Base-by-base conservation (phyloP, 345 rosid species). In the Limnanthes douglasii region DNA sequence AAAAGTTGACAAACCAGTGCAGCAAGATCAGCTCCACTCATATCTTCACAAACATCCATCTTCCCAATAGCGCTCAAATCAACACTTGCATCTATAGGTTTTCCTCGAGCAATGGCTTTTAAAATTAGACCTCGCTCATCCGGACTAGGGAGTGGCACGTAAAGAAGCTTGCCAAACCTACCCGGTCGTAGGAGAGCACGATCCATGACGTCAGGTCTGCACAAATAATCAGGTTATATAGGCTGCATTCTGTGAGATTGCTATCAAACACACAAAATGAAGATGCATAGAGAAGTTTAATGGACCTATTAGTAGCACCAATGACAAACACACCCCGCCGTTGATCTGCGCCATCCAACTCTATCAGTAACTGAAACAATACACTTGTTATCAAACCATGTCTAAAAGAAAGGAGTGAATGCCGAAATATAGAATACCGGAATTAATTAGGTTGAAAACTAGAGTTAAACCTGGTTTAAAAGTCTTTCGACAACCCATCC, bases 261-360 rank as follows among this genome's bases (percentile, higher is more conserved):
- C n/a, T n/a, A n/a, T n/a, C n/a, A n/a, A n/a, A n/a, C n/a, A n/a
- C n/a, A n/a, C 78, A 61, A n/a, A n/a, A n/a, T n/a, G n/a, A n/a
- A n/a, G n/a, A n/a, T n/a, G n/a, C n/a, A n/a, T n/a, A n/a, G n/a
- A n/a, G n/a, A n/a, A n/a, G n/a, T n/a, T n/a, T n/a, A n/a, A n/a
- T n/a, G n/a, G n/a, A 79, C 86, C 86, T 70, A 54, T 74, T 74
- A 14, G 84, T 78, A 31, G 84, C 80, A 51, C 80, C 80, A 25
- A 70, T 66, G 21, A 73, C 70, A 38, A 62, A 60, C 27, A 73
- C 76, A 45, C 76, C 76, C 24, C 61, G 57, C 18, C 77, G 78
- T 45, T 65, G 59, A 39, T 75, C 94, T 40, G 88, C 79, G 7
- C 97, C 97, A 24, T 86, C 97, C 31, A 86, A 64, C 56, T 86